These are phyloP conservation scores for Yamadazyma akitaensis DNA, from an alignment of 805 yeast genomes.

Conservation along the genomic window DNA sequence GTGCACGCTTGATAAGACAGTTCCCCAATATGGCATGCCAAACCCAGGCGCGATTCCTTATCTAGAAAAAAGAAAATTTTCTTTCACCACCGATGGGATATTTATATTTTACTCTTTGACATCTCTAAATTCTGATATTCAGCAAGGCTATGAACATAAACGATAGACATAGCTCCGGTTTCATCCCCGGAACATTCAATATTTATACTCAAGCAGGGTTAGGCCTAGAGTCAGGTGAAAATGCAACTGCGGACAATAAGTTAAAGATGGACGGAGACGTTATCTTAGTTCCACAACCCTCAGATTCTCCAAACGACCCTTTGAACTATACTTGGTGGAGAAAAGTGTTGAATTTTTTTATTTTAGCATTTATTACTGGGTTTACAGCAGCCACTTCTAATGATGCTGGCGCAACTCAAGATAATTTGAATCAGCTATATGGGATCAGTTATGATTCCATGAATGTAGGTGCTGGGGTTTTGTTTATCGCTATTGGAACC, in stretches of 20 bases:
- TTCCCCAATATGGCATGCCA: background rate
- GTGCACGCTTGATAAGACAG: too few relatives aligned
- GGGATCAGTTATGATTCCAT: conserved; percentile 44
- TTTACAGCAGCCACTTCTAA: conserved; percentile 51
- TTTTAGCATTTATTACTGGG: conserved; percentile 41
- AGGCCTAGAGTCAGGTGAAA: conserved; percentile 7
- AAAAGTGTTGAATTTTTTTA: conserved; percentile 36
- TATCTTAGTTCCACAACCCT: conserved; percentile 46
- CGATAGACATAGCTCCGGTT: conserved; percentile 34
- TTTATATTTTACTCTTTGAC: background rate
- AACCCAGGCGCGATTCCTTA: background rate
- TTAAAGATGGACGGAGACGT: conserved; percentile 26
- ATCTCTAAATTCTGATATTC: background rate
- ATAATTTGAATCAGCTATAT: conserved; percentile 39
- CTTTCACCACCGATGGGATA: background rate
- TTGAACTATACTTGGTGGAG: conserved; percentile 39
- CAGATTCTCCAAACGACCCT: conserved; percentile 50
- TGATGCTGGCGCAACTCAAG: conserved; percentile 48
- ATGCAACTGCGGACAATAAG: conserved; percentile 5
- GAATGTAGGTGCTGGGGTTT: conserved; percentile 49
- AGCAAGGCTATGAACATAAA: conserved; percentile 21
- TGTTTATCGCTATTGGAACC: conserved; percentile 44
- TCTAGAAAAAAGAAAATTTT: background rate
- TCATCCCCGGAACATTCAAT: conserved; percentile 56
- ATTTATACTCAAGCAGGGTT: conserved; percentile 29